Conservation (phyloP, 108 stramenopile species). For the Nitzschia sp. region DNA sequence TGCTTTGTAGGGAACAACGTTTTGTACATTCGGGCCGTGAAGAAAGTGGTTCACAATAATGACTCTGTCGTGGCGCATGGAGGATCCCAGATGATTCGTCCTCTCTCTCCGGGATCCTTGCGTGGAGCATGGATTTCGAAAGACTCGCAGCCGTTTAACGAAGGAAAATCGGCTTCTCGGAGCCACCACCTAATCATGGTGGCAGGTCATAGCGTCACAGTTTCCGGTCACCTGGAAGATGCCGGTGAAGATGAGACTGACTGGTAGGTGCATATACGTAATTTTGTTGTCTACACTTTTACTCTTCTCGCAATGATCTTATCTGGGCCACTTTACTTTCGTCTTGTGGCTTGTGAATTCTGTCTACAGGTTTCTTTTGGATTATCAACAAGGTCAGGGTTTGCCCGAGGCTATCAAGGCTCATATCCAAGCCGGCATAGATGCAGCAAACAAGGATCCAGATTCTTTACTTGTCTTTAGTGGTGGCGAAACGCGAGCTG, state of each 20-base stretch:
- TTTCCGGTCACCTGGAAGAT: conserved; percentile 59
- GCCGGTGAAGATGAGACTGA: conserved; percentile 74
- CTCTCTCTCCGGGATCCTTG: not conserved
- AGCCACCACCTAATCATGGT: conserved; percentile 78
- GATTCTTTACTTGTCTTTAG: conserved; percentile 85
- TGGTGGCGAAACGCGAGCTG: conserved; percentile 92
- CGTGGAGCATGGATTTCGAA: conserved; percentile 24
- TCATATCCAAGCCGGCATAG: conserved; percentile 89
- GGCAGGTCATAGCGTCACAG: conserved; percentile 80
- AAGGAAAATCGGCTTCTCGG: not conserved
- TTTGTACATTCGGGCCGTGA: not conserved
- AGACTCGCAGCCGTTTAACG: conserved; percentile 25
- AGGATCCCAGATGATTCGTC: not conserved
- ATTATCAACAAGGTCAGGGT: conserved; percentile 86
- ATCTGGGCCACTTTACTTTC: not conserved
- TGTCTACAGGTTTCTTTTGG: conserved; percentile 35
- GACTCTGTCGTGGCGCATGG: not conserved
- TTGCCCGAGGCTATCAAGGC: conserved; percentile 87
- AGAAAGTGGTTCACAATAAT: no score
- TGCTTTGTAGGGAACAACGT: not conserved
- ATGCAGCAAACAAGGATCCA: conserved; percentile 70
- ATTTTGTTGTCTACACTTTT: not conserved
- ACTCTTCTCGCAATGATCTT: not conserved
- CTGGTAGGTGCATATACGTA: no score
- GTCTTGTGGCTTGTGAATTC: not conserved